Base-by-base conservation (phyloP, 2,329 filamentous ascomycete species). In the Akanthomyces lecanii region DNA sequence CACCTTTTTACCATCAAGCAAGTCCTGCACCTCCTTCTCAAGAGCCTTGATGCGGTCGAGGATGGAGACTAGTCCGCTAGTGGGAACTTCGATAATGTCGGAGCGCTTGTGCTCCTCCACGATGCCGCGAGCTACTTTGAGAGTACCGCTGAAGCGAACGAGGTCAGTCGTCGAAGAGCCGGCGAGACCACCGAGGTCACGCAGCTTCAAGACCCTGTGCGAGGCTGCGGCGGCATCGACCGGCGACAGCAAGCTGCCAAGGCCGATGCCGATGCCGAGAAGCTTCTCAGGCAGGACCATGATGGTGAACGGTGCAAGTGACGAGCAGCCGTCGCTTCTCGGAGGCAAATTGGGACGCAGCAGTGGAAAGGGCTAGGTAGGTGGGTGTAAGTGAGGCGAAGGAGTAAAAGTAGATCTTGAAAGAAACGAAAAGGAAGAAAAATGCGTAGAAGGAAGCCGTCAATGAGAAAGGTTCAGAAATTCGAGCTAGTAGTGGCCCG, bases 1-100 rank as follows among this genome's bases (percentile, higher is more conserved):
- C 18, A 61, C 58, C 12, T 57, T 50, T 54, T 65, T 56, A 25
- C 64, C 54, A 33, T 62, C 54, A 38, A 75, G 53, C 67, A 74
- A 65, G 21, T 47, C 65, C 25, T 65, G 61, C 18, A 74, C 70
- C 64, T 75, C 68, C 21, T 67, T 62, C 60, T 73, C 67, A 1
- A 74, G 66, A 2, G 45, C 61, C 42, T 69, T 66, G 53, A 75
- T 69, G 62, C 72, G 71, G 47, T 67, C 62, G 6, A 75, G 65
- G 23, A 75, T 69, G 33, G 68, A 65, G 5, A 68, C 54, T 6
- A 75, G 53, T 23, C 67, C 67, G 28, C 67, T 61, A 30, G 67
- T 63, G 5, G 70, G 63, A 38, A 74, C 67, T 18, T 70, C 66
- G n/a, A 73, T 65, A 16, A 68, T 67, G 10, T 64, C 63, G 8